These are phyloP conservation scores for Polytolypa hystricis DNA, from an alignment of 2,329 filamentous ascomycete genomes.

Conservation along the genomic window DNA sequence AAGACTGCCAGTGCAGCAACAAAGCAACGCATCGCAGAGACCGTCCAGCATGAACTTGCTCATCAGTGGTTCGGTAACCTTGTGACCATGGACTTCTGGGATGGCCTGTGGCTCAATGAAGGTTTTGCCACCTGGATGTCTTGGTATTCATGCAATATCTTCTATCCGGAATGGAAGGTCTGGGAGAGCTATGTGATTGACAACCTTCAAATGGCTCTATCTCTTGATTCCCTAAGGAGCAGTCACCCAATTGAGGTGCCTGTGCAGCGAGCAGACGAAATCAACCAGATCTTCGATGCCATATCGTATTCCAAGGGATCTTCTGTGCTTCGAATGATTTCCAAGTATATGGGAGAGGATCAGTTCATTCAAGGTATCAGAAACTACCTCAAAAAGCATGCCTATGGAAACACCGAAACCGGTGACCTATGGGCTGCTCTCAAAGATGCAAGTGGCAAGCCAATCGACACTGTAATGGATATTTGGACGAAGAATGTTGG, in stretches of 20 bases:
- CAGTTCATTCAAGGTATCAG: slow-evolving; percentile 85
- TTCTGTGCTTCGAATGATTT: slow-evolving; percentile 93
- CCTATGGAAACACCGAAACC: slow-evolving; percentile 90
- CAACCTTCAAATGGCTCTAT: slow-evolving; percentile 76
- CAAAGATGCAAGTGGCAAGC: slow-evolving; percentile 79
- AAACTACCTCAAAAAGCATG: slow-evolving; percentile 86
- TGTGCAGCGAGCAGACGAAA: slow-evolving; percentile 87
- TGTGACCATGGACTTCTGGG: slow-evolving; percentile 98
- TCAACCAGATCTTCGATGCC: slow-evolving; percentile 96
- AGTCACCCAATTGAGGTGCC: slow-evolving; percentile 95
- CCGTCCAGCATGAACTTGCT: slow-evolving; percentile 91
- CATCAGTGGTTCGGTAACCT: slow-evolving; percentile 98
- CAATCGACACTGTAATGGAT: slow-evolving; percentile 80
- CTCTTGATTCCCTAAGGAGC: slow-evolving; percentile 81
- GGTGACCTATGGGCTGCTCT: slow-evolving; percentile 83
- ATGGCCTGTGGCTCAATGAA: slow-evolving; percentile 92
- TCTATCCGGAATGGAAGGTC: slow-evolving; percentile 97
- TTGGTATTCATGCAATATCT: slow-evolving; percentile 85
- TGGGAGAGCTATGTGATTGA: slow-evolving; percentile 94
- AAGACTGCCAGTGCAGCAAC: slow-evolving; percentile 79
- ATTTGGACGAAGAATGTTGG: slow-evolving; percentile 97
- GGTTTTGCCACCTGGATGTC: slow-evolving; percentile 90
- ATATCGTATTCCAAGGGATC: slow-evolving; percentile 97
- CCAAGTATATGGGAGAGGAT: slow-evolving; percentile 86
- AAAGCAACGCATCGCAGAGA: slow-evolving; percentile 88